Conservation (phyloP, 768 basidiomycete species). For the Leccinum olivaceopallidum region DNA sequence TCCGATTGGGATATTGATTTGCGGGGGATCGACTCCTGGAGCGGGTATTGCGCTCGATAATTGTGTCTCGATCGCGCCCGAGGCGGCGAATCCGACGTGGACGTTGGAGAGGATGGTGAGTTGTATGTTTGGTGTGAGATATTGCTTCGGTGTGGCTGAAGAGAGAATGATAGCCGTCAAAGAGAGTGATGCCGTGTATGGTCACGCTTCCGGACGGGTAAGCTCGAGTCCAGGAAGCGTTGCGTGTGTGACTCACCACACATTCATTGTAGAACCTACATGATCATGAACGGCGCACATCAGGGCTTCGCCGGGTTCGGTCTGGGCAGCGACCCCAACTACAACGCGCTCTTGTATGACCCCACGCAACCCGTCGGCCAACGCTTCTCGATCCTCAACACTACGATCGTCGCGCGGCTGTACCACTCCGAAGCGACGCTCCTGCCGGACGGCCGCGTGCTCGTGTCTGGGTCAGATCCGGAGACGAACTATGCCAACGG, state of each 20-base stretch:
- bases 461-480: constrained; percentile 78
- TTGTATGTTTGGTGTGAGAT: constrained; percentile 40
- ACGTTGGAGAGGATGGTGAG: constrained; percentile 76
- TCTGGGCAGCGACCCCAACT: constrained; percentile 64
- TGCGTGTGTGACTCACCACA: not conserved
- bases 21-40: constrained; percentile 70
- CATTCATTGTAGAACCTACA: constrained; percentile 59
- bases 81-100: constrained; percentile 63
- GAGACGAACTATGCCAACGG: constrained; percentile 45
- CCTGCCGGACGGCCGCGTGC: constrained; percentile 71
- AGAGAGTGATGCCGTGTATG: constrained; percentile 77
- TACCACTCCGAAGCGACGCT: constrained; percentile 80
- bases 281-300: constrained; percentile 75
- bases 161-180: constrained; percentile 49
- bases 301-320: constrained; percentile 76
- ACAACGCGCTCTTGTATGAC: constrained; percentile 68
- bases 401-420: constrained; percentile 70
- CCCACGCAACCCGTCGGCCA: constrained; percentile 57
- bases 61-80: constrained; percentile 69
- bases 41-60: constrained; percentile 56
- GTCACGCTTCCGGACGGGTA: constrained; percentile 55
- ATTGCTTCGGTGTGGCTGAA: not conserved
- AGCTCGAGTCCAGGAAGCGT: not conserved
- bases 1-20: constrained; percentile 66
- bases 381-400: constrained; percentile 65